phyloP scores from a whole-genome alignment of 306 rosid species.

The Hylodesmum podocarpum region DNA sequence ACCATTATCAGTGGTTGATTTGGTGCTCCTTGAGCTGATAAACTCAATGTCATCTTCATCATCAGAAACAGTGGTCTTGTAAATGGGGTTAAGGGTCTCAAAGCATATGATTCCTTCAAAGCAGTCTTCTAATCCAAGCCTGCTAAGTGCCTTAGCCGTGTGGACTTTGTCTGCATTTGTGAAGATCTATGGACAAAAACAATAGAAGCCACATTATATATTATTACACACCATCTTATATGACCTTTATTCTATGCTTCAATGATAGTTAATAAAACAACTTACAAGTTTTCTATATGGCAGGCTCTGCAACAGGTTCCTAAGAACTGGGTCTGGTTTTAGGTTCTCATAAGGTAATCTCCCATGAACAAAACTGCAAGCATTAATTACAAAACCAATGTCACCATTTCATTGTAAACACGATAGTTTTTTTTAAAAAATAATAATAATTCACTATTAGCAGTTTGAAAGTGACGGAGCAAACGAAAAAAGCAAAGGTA shows the following conservation, averaged over 20 bases:
- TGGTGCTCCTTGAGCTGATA: slow-evolving; percentile 47
- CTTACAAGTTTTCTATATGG: slow-evolving; percentile 89
- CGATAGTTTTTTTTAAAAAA: background rate
- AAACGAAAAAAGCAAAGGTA: slow-evolving; percentile 29
- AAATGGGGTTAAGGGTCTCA: slow-evolving; percentile 85
- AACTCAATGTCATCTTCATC: slow-evolving; percentile 86
- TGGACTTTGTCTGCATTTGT: slow-evolving; percentile 91
- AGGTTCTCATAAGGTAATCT: slow-evolving; percentile 89
- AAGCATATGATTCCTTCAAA: slow-evolving; percentile 95
- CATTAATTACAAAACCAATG: background rate
- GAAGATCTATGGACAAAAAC: slow-evolving; percentile 59
- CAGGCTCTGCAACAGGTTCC: slow-evolving; percentile 65
- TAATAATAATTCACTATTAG: background rate
- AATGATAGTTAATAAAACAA: background rate
- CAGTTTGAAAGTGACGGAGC: slow-evolving; percentile 11
- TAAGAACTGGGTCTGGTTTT: slow-evolving; percentile 81
- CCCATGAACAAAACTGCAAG: slow-evolving; percentile 87
- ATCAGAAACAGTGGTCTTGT: slow-evolving; percentile 61
- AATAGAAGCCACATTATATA: slow-evolving; percentile 23
- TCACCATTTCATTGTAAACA: slow-evolving; percentile 22
- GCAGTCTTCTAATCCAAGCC: slow-evolving; percentile 88
- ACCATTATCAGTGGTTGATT: slow-evolving; percentile 15
- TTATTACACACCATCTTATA: slow-evolving; percentile 12
- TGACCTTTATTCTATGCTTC: slow-evolving; percentile 3
- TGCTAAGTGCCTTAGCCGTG: slow-evolving; percentile 68